Conservation (phyloP, 352 stramenopile genomes). For the Phytophthora rubi region DNA sequence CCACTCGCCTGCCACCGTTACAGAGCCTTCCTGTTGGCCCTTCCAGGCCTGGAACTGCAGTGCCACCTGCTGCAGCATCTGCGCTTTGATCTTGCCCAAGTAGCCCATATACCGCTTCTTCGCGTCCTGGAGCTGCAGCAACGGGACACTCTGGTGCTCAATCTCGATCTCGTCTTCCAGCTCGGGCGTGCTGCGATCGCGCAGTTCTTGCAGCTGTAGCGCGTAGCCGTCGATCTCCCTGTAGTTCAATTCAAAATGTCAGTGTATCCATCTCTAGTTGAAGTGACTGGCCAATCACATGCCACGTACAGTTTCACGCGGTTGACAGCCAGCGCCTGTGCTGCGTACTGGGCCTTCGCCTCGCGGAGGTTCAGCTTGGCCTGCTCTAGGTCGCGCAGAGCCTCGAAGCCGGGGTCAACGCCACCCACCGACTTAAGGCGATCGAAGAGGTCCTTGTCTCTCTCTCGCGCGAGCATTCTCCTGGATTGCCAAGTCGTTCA, state of each 20-base stretch:
- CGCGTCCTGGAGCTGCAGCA: slow-evolving; percentile 61
- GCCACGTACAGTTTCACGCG: slow-evolving; percentile 62
- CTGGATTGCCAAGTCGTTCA: slow-evolving; percentile 61
- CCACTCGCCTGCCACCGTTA: slow-evolving; percentile 6
- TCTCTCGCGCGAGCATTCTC: slow-evolving; percentile 58
- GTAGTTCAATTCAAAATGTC: slow-evolving; percentile 1
- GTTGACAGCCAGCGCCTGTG: slow-evolving; percentile 59
- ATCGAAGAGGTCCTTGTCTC: slow-evolving; percentile 67
- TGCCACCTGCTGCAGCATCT: slow-evolving; percentile 67
- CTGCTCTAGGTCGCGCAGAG: slow-evolving; percentile 59
- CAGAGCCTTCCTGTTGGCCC: slow-evolving; percentile 10
- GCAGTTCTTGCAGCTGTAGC: slow-evolving; percentile 47
- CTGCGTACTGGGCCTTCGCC: slow-evolving; percentile 42
- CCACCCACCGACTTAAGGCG: slow-evolving; percentile 46
- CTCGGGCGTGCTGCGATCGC: slow-evolving; percentile 5
- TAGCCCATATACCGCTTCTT: slow-evolving; percentile 70
- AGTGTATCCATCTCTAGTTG: slow-evolving; percentile 25
- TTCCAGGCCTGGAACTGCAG: slow-evolving; percentile 62
- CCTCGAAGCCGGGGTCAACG: slow-evolving; percentile 44
- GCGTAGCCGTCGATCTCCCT: slow-evolving; percentile 62
- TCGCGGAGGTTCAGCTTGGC: slow-evolving; percentile 66
- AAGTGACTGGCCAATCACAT: slow-evolving; percentile 25
- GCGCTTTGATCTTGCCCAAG: slow-evolving; percentile 62
- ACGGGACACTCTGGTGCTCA: slow-evolving; percentile 16
- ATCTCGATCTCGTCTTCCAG: slow-evolving; percentile 8